A percentile compares a stretch with the other conserved stretches of the same genome.
Conservation (phyloP, 1,284 basidiomycete species). For the Microstroma glucosiphilum region DNA sequence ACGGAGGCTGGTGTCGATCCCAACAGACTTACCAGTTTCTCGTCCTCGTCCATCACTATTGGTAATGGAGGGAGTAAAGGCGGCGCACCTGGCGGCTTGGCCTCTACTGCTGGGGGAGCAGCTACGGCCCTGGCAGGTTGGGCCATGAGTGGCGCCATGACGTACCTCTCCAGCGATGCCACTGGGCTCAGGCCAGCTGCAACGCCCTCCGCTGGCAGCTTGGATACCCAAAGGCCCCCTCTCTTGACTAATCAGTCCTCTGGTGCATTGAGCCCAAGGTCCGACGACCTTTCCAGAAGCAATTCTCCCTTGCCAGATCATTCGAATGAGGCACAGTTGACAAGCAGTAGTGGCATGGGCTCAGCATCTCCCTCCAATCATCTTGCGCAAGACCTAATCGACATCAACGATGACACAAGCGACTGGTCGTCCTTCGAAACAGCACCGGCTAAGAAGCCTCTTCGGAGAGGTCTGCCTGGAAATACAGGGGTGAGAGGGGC, state of each 20-base stretch:
- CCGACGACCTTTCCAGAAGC: neutral
- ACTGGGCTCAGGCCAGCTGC: neutral
- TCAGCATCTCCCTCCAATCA: conserved; percentile 5
- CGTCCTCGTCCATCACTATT: neutral
- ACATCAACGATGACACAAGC: conserved; percentile 36
- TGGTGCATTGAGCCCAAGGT: neutral
- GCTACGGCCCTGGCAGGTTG: conserved; percentile 41
- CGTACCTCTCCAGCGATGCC: conserved; percentile 5
- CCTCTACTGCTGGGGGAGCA: conserved; percentile 38
- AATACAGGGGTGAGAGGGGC: conserved; percentile 19
- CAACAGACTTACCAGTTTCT: neutral
- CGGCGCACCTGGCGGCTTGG: conserved; percentile 13
- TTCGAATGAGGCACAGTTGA: conserved; percentile 1
- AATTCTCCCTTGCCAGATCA: neutral
- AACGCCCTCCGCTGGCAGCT: neutral
- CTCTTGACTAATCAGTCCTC: neutral
- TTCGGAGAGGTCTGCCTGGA: conserved; percentile 15
- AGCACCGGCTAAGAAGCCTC: conserved; percentile 25
- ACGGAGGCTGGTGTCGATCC: neutral
- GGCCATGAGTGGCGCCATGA: conserved; percentile 31
- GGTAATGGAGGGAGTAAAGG: neutral
- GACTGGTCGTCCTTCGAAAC: conserved; percentile 39
- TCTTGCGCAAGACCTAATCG: conserved; percentile 25
- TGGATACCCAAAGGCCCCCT: conserved; percentile 12
- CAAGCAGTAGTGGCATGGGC: neutral